A percentile compares a stretch with the other conserved stretches of the same genome.
Evolutionary conservation across 225 moss, liverwort and hornwort species (phyloP).

Genomic region (Climacium dendroides): DNA sequence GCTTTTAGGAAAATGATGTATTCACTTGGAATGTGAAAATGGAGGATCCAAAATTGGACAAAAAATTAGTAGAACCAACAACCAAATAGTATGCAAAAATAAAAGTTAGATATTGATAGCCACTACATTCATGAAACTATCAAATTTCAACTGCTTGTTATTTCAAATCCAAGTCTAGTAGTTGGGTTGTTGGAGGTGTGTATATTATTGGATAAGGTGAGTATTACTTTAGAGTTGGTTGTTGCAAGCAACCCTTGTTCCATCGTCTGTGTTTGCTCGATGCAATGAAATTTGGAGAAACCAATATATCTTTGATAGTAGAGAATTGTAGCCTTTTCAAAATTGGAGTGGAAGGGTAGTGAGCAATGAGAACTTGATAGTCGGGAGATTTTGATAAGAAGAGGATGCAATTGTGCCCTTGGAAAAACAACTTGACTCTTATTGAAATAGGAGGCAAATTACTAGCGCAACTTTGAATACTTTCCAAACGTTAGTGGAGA

Average conservation of each 20-base stretch:
- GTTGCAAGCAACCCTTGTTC: accelerated
- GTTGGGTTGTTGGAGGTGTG: accelerated
- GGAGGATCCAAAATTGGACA: accelerated
- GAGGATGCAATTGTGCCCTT: background rate
- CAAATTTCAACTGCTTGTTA: background rate
- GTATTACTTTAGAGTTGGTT: background rate
- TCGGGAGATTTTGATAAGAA: too few relatives aligned
- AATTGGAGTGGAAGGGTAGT: background rate
- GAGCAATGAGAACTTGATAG: too few relatives aligned
- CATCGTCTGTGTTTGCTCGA: accelerated
- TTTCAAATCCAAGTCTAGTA: background rate
- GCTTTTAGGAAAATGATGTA: accelerated
- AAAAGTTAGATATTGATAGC: background rate
- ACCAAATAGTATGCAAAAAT: background rate
- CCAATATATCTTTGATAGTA: background rate
- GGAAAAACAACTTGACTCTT: background rate
- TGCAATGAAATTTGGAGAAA: background rate
- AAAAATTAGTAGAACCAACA: background rate
- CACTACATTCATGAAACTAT: background rate
- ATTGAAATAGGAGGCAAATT: background rate
- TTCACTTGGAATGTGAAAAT: accelerated
- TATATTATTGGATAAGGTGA: background rate
- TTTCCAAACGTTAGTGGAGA: accelerated
- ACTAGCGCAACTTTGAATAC: accelerated
- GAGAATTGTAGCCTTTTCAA: background rate